Conservation (phyloP, 2,329 filamentous ascomycete genomes). For the Rhynchosporium graminicola region DNA sequence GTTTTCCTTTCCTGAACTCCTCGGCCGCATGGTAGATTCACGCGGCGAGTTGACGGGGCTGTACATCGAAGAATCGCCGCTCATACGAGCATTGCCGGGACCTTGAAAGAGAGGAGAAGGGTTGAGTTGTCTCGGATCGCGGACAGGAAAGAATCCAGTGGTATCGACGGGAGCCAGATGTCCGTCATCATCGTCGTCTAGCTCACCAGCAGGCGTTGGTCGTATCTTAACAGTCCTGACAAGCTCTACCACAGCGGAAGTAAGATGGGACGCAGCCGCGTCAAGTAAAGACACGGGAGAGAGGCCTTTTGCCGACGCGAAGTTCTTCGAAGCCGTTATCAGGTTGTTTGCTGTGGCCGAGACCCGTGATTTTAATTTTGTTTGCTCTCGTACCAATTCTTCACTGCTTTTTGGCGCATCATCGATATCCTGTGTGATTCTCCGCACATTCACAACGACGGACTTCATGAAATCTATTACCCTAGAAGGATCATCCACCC, state of each 20-base stretch:
- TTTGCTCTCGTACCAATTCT: conserved; percentile 57
- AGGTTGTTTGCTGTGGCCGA: conserved; percentile 95
- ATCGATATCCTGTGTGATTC: conserved; percentile 80
- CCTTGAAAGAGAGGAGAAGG: conserved; percentile 57
- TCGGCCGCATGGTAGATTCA: conserved; percentile 48
- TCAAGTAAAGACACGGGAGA: conserved; percentile 93
- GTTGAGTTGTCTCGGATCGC: conserved; percentile 39
- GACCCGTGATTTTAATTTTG: conserved; percentile 76
- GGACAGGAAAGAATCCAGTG: conserved; percentile 67
- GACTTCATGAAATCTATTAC: conserved; percentile 85
- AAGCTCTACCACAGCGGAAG: conserved; percentile 82
- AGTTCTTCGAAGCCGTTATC: conserved; percentile 93
- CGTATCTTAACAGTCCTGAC: conserved; percentile 82
- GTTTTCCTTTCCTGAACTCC: conserved; percentile 39
- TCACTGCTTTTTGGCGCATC: conserved; percentile 53
- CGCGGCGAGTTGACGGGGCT: conserved; percentile 71
- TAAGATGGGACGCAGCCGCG: conserved; percentile 88
- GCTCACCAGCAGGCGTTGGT: conserved; percentile 69
- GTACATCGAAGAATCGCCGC: conserved; percentile 72
- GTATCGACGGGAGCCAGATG: conserved; percentile 67
- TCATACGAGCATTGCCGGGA: conserved; percentile 56
- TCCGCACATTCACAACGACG: conserved; percentile 78
- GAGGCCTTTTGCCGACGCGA: conserved; percentile 76
- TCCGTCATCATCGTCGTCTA: conserved; percentile 76
- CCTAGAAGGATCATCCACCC: conserved; percentile 69